A percentile compares a stretch with the other conserved stretches of the same genome.
Conservation (phyloP, 495 filamentous ascomycete genomes). For the Copromyces sp. region DNA sequence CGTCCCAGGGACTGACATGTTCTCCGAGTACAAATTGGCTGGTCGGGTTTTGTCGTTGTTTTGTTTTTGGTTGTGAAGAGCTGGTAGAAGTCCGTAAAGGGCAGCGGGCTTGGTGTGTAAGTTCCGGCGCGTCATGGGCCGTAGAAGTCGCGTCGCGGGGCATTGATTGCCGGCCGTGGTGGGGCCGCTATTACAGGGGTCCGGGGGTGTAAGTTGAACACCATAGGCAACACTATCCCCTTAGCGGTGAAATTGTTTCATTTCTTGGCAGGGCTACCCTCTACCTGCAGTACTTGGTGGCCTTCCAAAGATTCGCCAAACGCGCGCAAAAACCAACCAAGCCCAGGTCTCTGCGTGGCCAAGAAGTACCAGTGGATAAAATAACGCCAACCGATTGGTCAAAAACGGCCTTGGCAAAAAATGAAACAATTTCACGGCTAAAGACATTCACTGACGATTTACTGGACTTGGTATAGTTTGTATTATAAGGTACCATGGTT, state of each 20-base stretch:
- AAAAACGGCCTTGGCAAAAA: no score
- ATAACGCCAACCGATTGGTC: no score
- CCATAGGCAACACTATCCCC: neutral
- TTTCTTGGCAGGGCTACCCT: no score
- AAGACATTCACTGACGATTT: neutral
- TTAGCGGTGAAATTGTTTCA: no score
- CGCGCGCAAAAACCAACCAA: no score
- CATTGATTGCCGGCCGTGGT: neutral
- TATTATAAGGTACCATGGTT: neutral
- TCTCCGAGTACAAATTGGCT: neutral
- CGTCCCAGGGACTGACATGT: constrained; percentile 34
- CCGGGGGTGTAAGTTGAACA: neutral
- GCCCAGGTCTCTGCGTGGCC: no score
- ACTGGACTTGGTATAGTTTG: neutral
- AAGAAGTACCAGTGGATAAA: no score
- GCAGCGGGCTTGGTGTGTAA: neutral
- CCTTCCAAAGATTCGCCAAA: no score
- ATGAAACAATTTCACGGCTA: no score
- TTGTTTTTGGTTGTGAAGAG: neutral
- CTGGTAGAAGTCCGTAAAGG: neutral
- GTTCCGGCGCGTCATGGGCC: neutral
- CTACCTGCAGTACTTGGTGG: no score
- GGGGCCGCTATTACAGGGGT: neutral
- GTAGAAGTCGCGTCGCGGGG: neutral
- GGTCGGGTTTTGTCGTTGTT: neutral